phyloP scores from a whole-genome alignment of 176 grass and related monocot genomes.

The Carex kokanica region DNA sequence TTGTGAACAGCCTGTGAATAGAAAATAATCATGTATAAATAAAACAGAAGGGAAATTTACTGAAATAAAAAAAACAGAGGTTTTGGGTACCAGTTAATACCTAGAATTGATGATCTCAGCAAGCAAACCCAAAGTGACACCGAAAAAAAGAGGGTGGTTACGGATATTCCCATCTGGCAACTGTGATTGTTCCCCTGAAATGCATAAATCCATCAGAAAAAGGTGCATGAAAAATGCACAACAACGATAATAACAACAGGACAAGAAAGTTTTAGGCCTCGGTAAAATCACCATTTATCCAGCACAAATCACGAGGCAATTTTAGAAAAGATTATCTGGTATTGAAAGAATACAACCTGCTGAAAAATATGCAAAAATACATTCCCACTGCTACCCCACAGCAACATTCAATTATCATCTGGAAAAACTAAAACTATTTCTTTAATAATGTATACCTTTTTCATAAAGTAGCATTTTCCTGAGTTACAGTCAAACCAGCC shows the following conservation, averaged over 20 bases:
- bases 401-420: background rate
- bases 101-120: constrained; percentile 99
- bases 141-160: constrained; percentile 89
- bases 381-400: background rate
- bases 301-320: background rate
- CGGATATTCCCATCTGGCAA: constrained; percentile 40
- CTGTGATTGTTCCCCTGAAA: constrained; percentile 37
- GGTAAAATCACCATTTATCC: background rate
- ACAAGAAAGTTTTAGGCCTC: background rate
- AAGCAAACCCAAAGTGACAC: constrained; percentile 74
- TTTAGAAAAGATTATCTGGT: background rate
- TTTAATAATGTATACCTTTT: background rate
- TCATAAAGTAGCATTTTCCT: background rate
- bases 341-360: background rate
- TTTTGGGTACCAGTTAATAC: constrained; percentile 35
- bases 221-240: background rate
- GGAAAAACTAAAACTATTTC: background rate
- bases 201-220: background rate
- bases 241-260: background rate
- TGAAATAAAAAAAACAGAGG: background rate
- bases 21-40: background rate
- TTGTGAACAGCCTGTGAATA: constrained; percentile 80
- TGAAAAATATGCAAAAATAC: background rate
- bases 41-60: background rate
- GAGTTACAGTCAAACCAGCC: background rate